Base-by-base conservation (phyloP, 1,284 basidiomycete genomes). In the Earliella scabrosa region DNA sequence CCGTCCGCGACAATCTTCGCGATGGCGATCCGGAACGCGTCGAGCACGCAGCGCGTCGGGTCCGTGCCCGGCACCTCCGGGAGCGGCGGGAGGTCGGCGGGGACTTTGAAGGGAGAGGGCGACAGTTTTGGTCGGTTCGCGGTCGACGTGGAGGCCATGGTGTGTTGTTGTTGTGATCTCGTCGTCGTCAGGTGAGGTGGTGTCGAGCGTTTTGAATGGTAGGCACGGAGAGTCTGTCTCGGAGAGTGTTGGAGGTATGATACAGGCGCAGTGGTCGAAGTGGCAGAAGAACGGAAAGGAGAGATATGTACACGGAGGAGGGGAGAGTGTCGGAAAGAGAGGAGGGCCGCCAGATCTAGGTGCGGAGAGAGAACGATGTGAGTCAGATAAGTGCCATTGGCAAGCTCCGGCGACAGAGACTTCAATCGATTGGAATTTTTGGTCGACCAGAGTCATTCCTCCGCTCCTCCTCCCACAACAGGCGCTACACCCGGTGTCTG, bases 21-120 rank as follows among this genome's bases (percentile, higher is more conserved):
- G 61, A 94, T 93, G 35, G 93, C 88, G 24, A 87, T 85, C 52
- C 90, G 82, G 81, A 97, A 98, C 6, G 85, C 82, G 73, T 98
- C 96, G 46, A 98, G 75, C 5, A 90, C 80, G 61, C 83, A 86
- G 45, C 83, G 80, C 2, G 82, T 80, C 1, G 91, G 86, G 66
- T 96, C 88, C 32, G 88, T 87, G 24, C 85, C 89, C 14, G 81
- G 72, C 14, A 93, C 76, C 7, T 67, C 58, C 5, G 86, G 87
- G 3, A 91, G 73, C 16, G 54, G 48, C 8, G 68, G 67, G 23
- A 69, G 61, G 50, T 68, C 66, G n/a, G 66, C 43, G 3, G 66
- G 60, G 24, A 68, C 45, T n/a, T 58, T 55, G 51, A 66, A 65
- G 21, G 63, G 64, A 10, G 61, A 62, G 23, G 55, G 53, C 26